Percentiles rank a stretch among this genome's conserved stretches.
These are phyloP conservation scores for Jacaranda mimosifolia DNA, from an alignment of 257 asterid species.

Conservation along the genomic window DNA sequence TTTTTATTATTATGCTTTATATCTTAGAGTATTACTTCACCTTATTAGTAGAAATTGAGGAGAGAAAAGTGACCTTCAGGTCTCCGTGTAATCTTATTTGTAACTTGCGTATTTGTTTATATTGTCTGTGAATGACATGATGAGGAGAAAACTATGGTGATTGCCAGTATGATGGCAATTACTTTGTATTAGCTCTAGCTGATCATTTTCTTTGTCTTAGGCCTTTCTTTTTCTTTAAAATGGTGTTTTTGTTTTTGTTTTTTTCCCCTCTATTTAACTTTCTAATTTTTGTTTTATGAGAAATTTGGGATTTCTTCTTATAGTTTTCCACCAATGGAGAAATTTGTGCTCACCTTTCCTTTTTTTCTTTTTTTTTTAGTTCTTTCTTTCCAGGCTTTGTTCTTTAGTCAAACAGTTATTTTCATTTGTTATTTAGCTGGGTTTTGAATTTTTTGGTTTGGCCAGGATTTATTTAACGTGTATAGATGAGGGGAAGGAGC, in stretches of 20 bases:
- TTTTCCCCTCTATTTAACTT: not conserved
- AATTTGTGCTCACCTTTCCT: not conserved
- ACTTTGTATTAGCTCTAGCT: constrained; percentile 58
- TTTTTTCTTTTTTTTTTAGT: not conserved
- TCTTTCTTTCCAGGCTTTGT: not conserved
- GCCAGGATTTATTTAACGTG: constrained; percentile 28
- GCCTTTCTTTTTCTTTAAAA: not conserved
- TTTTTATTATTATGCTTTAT: not conserved
- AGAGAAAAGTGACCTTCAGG: too few species aligned
- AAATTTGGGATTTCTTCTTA: not conserved
- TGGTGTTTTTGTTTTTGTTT: not conserved
- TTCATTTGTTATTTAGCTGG: not conserved
- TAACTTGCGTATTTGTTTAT: not conserved
- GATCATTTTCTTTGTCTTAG: constrained; percentile 38
- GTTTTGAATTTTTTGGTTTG: not conserved
- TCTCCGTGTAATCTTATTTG: not conserved
- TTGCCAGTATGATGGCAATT: constrained; percentile 46
- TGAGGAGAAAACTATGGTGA: constrained; percentile 29
- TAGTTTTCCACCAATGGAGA: not conserved
- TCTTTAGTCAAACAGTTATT: not conserved
- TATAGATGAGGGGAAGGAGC: constrained; percentile 88
- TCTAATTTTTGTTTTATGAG: not conserved
- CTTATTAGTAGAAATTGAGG: too few species aligned
- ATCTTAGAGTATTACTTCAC: not conserved
- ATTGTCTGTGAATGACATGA: constrained; percentile 12